Evolutionary conservation across 2,329 filamentous ascomycete species (phyloP).

Genomic region (Fusarium sublunatum): DNA sequence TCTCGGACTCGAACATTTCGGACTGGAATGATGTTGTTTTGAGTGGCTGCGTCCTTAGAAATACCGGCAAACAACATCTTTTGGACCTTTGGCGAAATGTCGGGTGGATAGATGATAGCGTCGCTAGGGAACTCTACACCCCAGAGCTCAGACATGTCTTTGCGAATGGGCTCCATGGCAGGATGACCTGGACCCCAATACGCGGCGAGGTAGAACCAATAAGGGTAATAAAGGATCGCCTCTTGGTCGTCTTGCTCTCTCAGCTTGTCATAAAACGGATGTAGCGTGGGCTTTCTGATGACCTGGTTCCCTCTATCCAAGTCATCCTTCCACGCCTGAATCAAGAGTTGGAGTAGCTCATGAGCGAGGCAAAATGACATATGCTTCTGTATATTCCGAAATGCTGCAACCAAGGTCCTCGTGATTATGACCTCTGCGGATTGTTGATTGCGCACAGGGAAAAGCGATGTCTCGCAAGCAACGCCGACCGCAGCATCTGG

Average conservation of each 20-base stretch:
- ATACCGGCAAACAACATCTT: neutral
- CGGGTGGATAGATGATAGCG: neutral
- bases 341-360: neutral
- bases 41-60: neutral
- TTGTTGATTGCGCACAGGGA: too few species aligned
- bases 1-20: neutral
- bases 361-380: too few species aligned
- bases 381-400: too few species aligned
- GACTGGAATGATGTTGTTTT: too few species aligned
- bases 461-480: too few species aligned
- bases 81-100: neutral
- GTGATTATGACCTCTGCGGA: too few species aligned
- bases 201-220: neutral
- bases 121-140: neutral
- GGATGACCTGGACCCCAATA: neutral
- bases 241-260: accelerated
- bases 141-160: neutral
- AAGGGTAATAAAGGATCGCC: neutral
- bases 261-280: neutral
- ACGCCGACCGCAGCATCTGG: too few species aligned
- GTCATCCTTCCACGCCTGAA: neutral
- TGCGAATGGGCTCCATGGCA: neutral
- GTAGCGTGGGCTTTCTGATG: neutral
- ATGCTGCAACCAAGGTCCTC: too few species aligned
- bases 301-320: too few species aligned